These are phyloP conservation scores for Eurotiales sp. DNA, from an alignment of 2,329 filamentous ascomycete species.

Conservation along the genomic window DNA sequence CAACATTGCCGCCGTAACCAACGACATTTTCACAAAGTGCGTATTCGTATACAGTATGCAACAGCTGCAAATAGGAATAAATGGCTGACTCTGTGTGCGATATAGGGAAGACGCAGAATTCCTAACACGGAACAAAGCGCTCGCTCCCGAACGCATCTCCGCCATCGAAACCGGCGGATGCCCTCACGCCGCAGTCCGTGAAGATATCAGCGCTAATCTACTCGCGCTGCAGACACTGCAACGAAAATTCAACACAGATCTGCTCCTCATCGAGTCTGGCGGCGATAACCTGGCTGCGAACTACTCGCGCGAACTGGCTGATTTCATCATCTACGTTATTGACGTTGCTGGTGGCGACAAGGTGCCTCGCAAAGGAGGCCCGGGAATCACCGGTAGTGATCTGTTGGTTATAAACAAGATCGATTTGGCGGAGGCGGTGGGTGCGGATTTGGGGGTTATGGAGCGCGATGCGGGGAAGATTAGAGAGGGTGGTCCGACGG, in stretches of 20 bases:
- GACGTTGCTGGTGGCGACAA: constrained; percentile 96
- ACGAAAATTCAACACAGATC: constrained; percentile 70
- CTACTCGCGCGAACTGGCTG: constrained; percentile 89
- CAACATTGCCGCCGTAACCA: constrained; percentile 92
- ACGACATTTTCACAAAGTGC: constrained; percentile 93
- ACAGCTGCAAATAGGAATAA: not conserved
- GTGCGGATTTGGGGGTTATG: constrained; percentile 89
- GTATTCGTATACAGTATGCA: constrained; percentile 11
- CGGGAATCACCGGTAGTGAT: constrained; percentile 95
- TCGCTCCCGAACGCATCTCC: constrained; percentile 77
- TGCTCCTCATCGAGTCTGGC: constrained; percentile 91
- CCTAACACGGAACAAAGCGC: constrained; percentile 78
- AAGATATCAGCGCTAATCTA: constrained; percentile 93
- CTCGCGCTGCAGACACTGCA: constrained; percentile 89
- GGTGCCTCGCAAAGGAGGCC: constrained; percentile 90
- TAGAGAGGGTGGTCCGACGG: constrained; percentile 88
- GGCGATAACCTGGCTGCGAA: constrained; percentile 97
- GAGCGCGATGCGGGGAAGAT: constrained; percentile 92
- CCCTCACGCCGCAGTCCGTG: constrained; percentile 92
- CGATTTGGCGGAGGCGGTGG: constrained; percentile 83
- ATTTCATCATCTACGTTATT: constrained; percentile 98
- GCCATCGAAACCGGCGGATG: constrained; percentile 98
- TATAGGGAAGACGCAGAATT: constrained; percentile 90
- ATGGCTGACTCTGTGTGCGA: not conserved
- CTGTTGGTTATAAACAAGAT: constrained; percentile 96